Evolutionary conservation across 2,329 filamentous ascomycete genomes (phyloP).

Genomic region (Stachybotrys chlorohalonatus): DNA sequence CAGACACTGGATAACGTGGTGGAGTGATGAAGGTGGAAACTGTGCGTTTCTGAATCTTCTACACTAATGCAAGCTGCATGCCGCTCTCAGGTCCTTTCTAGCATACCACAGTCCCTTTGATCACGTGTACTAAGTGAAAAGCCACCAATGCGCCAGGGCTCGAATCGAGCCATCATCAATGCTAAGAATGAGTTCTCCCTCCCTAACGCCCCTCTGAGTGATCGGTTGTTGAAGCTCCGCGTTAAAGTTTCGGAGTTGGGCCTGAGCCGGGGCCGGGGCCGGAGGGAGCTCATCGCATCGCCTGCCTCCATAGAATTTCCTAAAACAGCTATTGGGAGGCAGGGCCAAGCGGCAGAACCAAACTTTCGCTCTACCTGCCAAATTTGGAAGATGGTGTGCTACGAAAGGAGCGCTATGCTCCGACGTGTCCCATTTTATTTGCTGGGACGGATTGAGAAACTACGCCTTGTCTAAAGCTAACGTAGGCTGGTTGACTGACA

Average conservation of each 20-base stretch:
- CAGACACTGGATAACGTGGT: not conserved
- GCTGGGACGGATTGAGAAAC: not conserved
- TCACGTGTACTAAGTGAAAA: not conserved
- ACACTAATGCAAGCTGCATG: no score
- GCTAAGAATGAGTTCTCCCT: not conserved
- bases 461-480: not conserved
- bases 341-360: not conserved
- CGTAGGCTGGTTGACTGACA: not conserved
- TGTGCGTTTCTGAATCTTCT: not conserved
- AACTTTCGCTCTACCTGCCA: not conserved
- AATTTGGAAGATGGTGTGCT: not conserved
- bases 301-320: not conserved
- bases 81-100: no score
- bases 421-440: not conserved
- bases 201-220: not conserved
- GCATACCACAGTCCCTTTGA: no score
- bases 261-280: not conserved
- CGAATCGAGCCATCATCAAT: not conserved
- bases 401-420: not conserved
- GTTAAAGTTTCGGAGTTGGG: not conserved
- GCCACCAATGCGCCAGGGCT: not conserved
- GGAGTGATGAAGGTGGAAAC: not conserved
- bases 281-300: not conserved
- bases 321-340: not conserved
- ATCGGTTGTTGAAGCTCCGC: not conserved